Percentiles rank a stretch among this genome's conserved stretches.
phyloP scores from a whole-genome alignment of 805 yeast species.

The Yamadazyma insecticola region DNA sequence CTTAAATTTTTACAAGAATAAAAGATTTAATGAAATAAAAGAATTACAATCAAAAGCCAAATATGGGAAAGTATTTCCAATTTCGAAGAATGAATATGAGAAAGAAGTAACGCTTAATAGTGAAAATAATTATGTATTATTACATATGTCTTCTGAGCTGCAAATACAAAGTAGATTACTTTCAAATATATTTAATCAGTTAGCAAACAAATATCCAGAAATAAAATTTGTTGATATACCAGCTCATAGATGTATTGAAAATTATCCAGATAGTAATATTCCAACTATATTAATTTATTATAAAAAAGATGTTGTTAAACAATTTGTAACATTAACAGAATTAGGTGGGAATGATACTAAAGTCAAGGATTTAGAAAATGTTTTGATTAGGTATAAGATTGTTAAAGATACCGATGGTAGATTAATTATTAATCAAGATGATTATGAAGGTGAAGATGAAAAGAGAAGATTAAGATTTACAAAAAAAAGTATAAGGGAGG shows the following conservation, averaged over 20 bases:
- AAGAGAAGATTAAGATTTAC: constrained; percentile 53
- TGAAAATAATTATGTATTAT: constrained; percentile 58
- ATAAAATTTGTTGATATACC: constrained; percentile 89
- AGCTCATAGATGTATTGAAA: constrained; percentile 87
- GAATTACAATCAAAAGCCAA: constrained; percentile 51
- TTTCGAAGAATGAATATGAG: constrained; percentile 85
- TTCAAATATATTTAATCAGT: constrained; percentile 47
- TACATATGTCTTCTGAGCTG: constrained; percentile 70
- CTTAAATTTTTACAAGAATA: constrained; percentile 67
- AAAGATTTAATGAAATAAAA: constrained; percentile 71
- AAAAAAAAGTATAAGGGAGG: constrained; percentile 50
- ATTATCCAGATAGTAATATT: constrained; percentile 84
- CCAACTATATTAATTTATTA: constrained; percentile 86
- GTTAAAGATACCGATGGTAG: constrained; percentile 66
- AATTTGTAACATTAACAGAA: constrained; percentile 72
- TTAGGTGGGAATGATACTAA: constrained; percentile 81
- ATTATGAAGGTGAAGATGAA: constrained; percentile 49
- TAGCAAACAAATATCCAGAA: constrained; percentile 71
- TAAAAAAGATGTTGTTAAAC: constrained; percentile 74
- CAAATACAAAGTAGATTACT: constrained; percentile 71
- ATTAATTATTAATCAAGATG: constrained; percentile 52
- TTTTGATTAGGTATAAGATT: constrained; percentile 64
- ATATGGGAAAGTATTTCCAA: constrained; percentile 74
- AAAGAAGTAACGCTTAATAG: constrained; percentile 83
- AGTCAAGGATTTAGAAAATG: constrained; percentile 64